Conservation (phyloP, 176 grass and related monocot genomes). For the Zoysia pacifica region DNA sequence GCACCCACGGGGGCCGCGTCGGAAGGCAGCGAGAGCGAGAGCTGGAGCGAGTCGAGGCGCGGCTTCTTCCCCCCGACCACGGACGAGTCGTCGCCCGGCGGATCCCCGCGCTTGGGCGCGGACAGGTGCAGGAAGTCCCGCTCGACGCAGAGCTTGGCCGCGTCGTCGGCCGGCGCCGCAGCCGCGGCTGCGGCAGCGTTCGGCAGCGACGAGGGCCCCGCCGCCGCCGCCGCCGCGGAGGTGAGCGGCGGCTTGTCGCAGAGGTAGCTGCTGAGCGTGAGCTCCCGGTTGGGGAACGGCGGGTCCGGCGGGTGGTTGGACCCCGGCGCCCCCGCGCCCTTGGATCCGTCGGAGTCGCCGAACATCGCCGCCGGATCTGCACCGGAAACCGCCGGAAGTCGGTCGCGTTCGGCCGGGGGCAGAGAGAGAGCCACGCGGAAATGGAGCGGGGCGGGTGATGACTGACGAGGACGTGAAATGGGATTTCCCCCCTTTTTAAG, state of each 20-base stretch:
- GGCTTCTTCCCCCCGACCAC: slow-evolving; percentile 74
- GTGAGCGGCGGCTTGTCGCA: slow-evolving; percentile 59
- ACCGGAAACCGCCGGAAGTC: neutral
- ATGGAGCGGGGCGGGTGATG: slow-evolving; percentile 24
- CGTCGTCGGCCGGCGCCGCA: neutral
- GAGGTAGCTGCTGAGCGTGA: slow-evolving; percentile 76
- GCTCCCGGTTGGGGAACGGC: slow-evolving; percentile 62
- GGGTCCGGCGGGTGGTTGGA: slow-evolving; percentile 23
- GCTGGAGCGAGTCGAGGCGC: slow-evolving; percentile 67
- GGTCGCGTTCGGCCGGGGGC: too few relatives aligned
- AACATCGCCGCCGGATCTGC: slow-evolving; percentile 47
- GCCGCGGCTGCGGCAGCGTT: neutral
- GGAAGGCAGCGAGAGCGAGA: slow-evolving; percentile 79
- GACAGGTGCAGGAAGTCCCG: slow-evolving; percentile 70
- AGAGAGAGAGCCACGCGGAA: slow-evolving; percentile 38
- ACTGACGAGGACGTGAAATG: slow-evolving; percentile 6
- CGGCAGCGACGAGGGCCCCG: slow-evolving; percentile 40
- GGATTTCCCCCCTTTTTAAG: neutral
- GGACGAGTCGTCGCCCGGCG: slow-evolving; percentile 55
- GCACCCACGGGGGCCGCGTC: slow-evolving; percentile 24
- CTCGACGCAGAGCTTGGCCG: slow-evolving; percentile 57
- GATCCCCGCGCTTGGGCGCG: slow-evolving; percentile 66
- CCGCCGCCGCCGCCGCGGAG: neutral
- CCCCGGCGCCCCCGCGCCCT: slow-evolving; percentile 38
- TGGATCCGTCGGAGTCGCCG: slow-evolving; percentile 64